Base-by-base conservation (phyloP, 495 filamentous ascomycete species). In the Penicillium bovifimosum region DNA sequence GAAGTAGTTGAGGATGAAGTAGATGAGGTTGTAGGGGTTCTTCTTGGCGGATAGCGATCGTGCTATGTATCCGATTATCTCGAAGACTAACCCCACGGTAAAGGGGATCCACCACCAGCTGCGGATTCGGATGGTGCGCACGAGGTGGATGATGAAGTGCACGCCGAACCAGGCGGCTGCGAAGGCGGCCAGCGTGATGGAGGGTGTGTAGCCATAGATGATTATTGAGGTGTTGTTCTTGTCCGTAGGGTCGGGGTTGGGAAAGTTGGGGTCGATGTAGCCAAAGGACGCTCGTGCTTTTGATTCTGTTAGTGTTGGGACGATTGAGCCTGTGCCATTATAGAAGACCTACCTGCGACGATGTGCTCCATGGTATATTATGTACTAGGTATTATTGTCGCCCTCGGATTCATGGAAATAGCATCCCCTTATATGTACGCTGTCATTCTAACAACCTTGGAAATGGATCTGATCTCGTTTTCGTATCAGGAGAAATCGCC, bases 1-100 rank as follows among this genome's bases (percentile, higher is more conserved):
- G 67, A 81, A 82, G 64, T 80, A 81, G 52, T 81, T 77, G n/a
- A 78, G 41, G 27, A 81, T 71, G 49, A 80, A 81, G 63, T 72
- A 79, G 44, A 70, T 69, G 17, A 80, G 62, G 53, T 66, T 61
- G 63, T 81, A 80, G 0, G 77, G 75, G 55, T 76, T 64, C 20
- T 65, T 54, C 38, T 70, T 58, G 28, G 75, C 63, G 28, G 69
- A 70, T 24, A 75, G 56, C 11, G 44, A 62, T 39, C 75, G 64
- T 6, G 65, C 67, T 24, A 74, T 64, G 61, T 78, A 78, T 41
- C 75, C 73, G 31, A 76, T 54, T 14, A 71, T 57, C 53, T 80
- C 76, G 48, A 78, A 69, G n/a, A 76, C 35, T 33, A 78, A 72
- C 9, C 82, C 83, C 67, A 28, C 59, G 64, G 46, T 74, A 36